Base-by-base conservation (phyloP, 352 stramenopile species). In the Phytopythium oedochilum region DNA sequence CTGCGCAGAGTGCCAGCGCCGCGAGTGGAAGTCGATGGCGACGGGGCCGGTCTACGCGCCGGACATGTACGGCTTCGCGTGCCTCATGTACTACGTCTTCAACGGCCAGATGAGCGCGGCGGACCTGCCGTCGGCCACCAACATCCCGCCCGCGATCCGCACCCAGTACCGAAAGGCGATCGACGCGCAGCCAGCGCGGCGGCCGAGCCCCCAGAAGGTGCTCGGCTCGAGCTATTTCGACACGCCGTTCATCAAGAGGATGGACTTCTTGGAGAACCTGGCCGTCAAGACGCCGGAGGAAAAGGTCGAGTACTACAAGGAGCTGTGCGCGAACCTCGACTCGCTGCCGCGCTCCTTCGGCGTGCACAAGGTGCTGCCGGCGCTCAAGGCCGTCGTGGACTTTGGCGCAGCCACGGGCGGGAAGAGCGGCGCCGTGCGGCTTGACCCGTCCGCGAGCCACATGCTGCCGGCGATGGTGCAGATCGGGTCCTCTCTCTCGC, bases 291-390 rank as follows among this genome's bases (percentile, higher is more conserved):
- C 88, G 0, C 78, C 92, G 0, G 92, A 98, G 47, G 89, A 98
- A 61, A 97, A 98, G 57, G 87, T 96, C 35, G 76, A 78, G 31
- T 98, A 98, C 61, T 97, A 97, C 75, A 96, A 98, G 73, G 92
- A 96, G 46, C 71, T 98, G 20, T 71, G 78, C 31, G 71, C 77
- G n/a, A 78, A 88, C 43, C 31, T 94, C 29, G 56, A 75, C 15
- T 75, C 75, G 15, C 54, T 96, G 40, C 88, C 88, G 9, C 68
- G 71, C 32, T 71, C 66, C 11, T 92, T 90, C 66, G 83, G 79
- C n/a, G 66, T 94, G 28, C 69, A 92, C 74, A 96, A 96, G 61
- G 87, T 96, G 34, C 59, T 96, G 8, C 88, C 86, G 25, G 82
- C 84, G 11, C 53, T 96, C 18, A 91, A 93, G 54, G 77, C 73